phyloP scores from a whole-genome alignment of 1,284 basidiomycete species.

The Cystobasidiaceae sp. region DNA sequence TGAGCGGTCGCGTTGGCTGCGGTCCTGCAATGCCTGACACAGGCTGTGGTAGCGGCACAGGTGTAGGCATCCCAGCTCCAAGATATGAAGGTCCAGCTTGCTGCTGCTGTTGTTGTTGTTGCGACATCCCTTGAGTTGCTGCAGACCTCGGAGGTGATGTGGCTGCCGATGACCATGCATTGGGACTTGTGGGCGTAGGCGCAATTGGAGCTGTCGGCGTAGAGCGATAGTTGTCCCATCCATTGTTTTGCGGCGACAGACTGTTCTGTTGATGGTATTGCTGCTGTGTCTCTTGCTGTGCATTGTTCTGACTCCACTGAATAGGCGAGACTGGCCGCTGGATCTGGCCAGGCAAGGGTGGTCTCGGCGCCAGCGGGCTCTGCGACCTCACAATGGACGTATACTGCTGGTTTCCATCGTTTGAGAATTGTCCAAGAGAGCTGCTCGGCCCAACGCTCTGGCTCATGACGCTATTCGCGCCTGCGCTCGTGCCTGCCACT shows the following conservation, averaged over 20 bases:
- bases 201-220: not conserved
- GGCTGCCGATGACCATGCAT: slow-evolving; percentile 24
- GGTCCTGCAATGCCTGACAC: not conserved
- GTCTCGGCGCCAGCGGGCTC: slow-evolving; percentile 23
- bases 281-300: slow-evolving; percentile 9
- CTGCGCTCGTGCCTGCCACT: not conserved
- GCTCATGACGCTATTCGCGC: not conserved
- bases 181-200: slow-evolving; percentile 11
- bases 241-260: too few species aligned
- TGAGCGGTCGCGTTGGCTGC: not conserved
- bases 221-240: not conserved
- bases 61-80: not conserved
- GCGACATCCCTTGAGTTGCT: not conserved
- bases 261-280: not conserved
- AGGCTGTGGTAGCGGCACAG: slow-evolving; percentile 19
- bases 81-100: not conserved
- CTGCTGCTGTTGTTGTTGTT: not conserved
- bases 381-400: slow-evolving; percentile 11
- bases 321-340: slow-evolving; percentile 26
- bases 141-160: not conserved
- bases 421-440: slow-evolving; percentile 4
- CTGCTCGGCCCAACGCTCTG: not conserved
- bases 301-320: slow-evolving; percentile 8
- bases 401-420: slow-evolving; percentile 13
- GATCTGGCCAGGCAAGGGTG: slow-evolving; percentile 26